Percentiles rank a stretch among this genome's conserved stretches.
These are phyloP conservation scores for Wallacemonas collosoma DNA, from an alignment of 208 protist genomes.

Conservation along the genomic window DNA sequence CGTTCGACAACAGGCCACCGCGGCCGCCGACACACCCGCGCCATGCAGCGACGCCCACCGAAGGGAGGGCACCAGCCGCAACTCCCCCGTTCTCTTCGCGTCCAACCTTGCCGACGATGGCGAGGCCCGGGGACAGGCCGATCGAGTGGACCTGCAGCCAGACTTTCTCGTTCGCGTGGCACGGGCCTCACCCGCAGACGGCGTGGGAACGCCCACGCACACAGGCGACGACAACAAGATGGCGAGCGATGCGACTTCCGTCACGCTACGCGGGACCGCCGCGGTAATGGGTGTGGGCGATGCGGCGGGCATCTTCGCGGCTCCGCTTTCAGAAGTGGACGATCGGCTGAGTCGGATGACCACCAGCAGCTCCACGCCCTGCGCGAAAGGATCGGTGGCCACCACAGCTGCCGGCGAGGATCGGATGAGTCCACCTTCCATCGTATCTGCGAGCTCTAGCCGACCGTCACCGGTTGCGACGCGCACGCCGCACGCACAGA, in stretches of 20 bases:
- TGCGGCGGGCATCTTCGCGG: neutral
- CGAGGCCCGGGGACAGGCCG: neutral
- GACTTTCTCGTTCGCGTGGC: slow-evolving; percentile 10
- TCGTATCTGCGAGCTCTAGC: neutral
- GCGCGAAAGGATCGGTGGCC: neutral
- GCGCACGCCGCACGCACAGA: neutral
- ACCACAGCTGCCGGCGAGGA: slow-evolving; percentile 1
- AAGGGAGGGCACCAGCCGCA: too few relatives aligned
- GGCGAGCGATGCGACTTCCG: too few relatives aligned
- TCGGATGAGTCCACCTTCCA: neutral
- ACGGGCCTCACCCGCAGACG: neutral
- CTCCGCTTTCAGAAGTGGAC: too few relatives aligned
- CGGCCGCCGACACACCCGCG: neutral
- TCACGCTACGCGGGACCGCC: too few relatives aligned
- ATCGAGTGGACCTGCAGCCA: neutral
- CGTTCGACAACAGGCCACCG: slow-evolving; percentile 20
- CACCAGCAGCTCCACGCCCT: neutral
- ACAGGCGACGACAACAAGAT: neutral
- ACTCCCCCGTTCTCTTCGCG: too few relatives aligned
- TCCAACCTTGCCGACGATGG: neutral
- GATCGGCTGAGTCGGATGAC: too few relatives aligned
- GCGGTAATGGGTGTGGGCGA: neutral
- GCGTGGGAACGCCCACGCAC: neutral
- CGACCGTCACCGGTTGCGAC: neutral
- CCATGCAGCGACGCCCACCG: too few relatives aligned